Base-by-base conservation (phyloP, 176 grass and related monocot genomes). In the Lolium multiflorum region DNA sequence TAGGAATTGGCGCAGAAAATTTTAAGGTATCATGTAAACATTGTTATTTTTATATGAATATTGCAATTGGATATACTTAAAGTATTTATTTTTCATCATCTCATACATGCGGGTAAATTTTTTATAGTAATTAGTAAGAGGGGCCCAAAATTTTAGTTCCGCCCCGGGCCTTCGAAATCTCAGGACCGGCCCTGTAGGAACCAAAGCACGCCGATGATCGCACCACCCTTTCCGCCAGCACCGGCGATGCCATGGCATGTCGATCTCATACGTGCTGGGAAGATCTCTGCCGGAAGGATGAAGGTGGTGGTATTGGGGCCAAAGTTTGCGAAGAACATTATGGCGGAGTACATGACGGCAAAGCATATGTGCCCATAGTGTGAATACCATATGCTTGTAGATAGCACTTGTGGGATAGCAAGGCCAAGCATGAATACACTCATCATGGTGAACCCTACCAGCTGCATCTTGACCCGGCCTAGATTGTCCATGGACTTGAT, bases 371-470 rank as follows among this genome's bases (percentile, higher is more conserved):
- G 55, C 57, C 63, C 26, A 0, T 17, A 0, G 63, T 7, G 4
- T 7, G 63, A 66, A 66, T 7, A 16, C 65, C 65, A 68, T 68
- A 31, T 5, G 26, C 25, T 8, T 79, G 11, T 9, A 9, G 28
- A 81, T 73, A 88, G 11, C 68, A 55, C 1, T 62, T 24, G 60
- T 60, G 87, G 83, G 11, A 37, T 28, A 2, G 87, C 83, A 4
- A 92, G 54, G 57, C 71, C 20, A 8, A 92, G 72, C 18, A 89
- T 89, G 35, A 86, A 86, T 43, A 57, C 43, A 2, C 87, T 86
- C 90, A 92, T 92, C 90, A 92, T 89, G 71, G 71, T 41, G 79
- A 92, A 92, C 1, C 90, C 90, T 1, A 83, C n/a, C 1, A 80
- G 2, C 35, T 92, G 90, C 41, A 92, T 89, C 64, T 49, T 64